phyloP scores from a whole-genome alignment of 805 yeast species.

The Candida caryicola region DNA sequence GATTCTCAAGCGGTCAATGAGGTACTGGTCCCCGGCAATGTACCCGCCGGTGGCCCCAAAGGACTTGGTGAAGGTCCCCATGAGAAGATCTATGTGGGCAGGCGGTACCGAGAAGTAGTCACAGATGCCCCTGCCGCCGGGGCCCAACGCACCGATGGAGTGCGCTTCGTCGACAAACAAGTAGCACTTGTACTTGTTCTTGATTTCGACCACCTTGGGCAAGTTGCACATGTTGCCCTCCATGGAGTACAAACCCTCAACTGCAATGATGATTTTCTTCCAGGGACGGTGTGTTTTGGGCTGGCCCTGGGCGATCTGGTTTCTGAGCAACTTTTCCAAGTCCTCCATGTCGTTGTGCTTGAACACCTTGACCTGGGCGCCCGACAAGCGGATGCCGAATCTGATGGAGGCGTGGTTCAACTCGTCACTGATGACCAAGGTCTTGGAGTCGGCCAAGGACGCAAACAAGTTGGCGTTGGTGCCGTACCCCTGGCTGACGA shows the following conservation, averaged over 20 bases:
- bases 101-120: slow-evolving; percentile 87
- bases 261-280: slow-evolving; percentile 80
- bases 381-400: slow-evolving; percentile 89
- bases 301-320: slow-evolving; percentile 89
- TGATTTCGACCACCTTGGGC: slow-evolving; percentile 69
- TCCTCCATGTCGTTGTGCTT: slow-evolving; percentile 86
- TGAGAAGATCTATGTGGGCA: slow-evolving; percentile 71
- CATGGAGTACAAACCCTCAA: slow-evolving; percentile 91
- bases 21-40: slow-evolving; percentile 67
- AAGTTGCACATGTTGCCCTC: slow-evolving; percentile 87
- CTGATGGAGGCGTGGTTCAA: slow-evolving; percentile 94
- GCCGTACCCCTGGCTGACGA: slow-evolving; percentile 93
- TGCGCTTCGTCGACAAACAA: slow-evolving; percentile 97
- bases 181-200: slow-evolving; percentile 83
- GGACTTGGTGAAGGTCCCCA: slow-evolving; percentile 98
- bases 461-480: slow-evolving; percentile 89
- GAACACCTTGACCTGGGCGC: slow-evolving; percentile 89
- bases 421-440: slow-evolving; percentile 90
- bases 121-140: slow-evolving; percentile 90
- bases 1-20: slow-evolving; percentile 73
- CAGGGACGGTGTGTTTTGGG: slow-evolving; percentile 95
- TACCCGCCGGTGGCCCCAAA: slow-evolving; percentile 99
- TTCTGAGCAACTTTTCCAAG: slow-evolving; percentile 74
- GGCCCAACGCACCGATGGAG: slow-evolving; percentile 98
- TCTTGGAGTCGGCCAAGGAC: slow-evolving; percentile 78